These are phyloP conservation scores for Ganoderma sinense DNA, from an alignment of 1,284 basidiomycete species.

Conservation along the genomic window DNA sequence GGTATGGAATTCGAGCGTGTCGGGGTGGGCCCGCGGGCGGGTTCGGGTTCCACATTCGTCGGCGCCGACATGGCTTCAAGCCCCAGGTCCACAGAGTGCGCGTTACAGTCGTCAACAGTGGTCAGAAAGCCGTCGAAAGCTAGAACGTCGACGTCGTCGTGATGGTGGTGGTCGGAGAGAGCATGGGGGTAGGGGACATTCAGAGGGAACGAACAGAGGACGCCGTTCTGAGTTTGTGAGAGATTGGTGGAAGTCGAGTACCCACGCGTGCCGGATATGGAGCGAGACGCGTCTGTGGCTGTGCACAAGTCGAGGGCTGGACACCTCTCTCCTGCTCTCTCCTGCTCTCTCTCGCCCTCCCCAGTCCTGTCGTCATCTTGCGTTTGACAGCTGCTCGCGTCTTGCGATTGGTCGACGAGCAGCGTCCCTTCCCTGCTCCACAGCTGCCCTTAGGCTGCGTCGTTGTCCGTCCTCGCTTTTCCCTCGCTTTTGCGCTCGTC, in stretches of 20 bases:
- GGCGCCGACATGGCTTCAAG: slow-evolving; percentile 14
- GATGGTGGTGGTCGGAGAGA: slow-evolving; percentile 3
- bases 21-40: slow-evolving; percentile 10
- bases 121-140: neutral
- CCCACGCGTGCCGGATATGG: slow-evolving; percentile 24
- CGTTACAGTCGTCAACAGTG: neutral
- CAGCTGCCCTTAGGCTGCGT: no score
- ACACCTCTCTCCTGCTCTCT: no score
- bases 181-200: neutral
- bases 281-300: slow-evolving; percentile 23
- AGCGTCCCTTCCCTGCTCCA: no score
- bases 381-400: no score
- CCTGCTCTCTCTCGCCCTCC: no score
- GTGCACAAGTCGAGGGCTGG: no score
- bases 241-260: slow-evolving; percentile 3
- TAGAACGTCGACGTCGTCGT: neutral
- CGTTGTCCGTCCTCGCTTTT: no score
- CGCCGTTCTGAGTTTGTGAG: slow-evolving; percentile 5
- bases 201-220: neutral
- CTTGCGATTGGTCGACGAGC: no score
- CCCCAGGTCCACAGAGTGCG: no score
- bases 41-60: neutral
- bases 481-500: no score
- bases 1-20: slow-evolving; percentile 26
- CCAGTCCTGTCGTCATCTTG: no score